Evolutionary conservation across 164 flowering plant species (phyloP).

Genomic region (Magnolia sinica): DNA sequence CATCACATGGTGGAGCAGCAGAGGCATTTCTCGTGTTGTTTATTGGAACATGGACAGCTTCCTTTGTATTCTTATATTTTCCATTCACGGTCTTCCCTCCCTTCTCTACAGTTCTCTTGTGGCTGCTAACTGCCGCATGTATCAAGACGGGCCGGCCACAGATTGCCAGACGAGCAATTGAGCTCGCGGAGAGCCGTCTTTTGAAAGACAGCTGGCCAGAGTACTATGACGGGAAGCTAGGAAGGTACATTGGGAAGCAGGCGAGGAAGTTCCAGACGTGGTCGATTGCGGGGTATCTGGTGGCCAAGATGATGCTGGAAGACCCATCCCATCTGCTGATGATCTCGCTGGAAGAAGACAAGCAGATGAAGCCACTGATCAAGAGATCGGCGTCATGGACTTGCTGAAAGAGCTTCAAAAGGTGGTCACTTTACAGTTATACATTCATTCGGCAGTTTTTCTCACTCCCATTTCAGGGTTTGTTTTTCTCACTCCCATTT

Average conservation of each 20-base stretch:
- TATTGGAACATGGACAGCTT: background rate
- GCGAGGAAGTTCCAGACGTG: constrained; percentile 40
- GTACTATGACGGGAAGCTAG: constrained; percentile 35
- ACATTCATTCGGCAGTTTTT: background rate
- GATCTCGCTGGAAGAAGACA: constrained; percentile 36
- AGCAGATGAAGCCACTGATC: constrained; percentile 30
- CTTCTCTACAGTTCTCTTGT: constrained; percentile 26
- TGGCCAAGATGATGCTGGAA: constrained; percentile 40
- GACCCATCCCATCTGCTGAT: constrained; percentile 39
- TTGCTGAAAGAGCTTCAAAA: constrained; percentile 13
- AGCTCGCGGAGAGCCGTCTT: constrained; percentile 28
- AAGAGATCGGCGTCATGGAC: constrained; percentile 35
- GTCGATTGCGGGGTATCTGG: constrained; percentile 39
- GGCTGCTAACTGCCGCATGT: constrained; percentile 36
- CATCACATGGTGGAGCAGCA: background rate
- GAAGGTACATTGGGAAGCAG: constrained; percentile 36
- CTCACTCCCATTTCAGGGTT: too few species aligned
- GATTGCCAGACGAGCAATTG: constrained; percentile 32
- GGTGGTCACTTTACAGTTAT: background rate
- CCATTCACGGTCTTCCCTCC: background rate
- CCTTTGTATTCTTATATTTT: background rate
- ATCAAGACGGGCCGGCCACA: constrained; percentile 38
- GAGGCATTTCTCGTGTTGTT: background rate
- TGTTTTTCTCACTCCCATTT: background rate
- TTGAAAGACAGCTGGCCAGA: constrained; percentile 35